Evolutionary conservation across 306 rosid species (phyloP), one percentile per base, ranked within the genome.

Genomic region (Adenanthera pavonina): DNA sequence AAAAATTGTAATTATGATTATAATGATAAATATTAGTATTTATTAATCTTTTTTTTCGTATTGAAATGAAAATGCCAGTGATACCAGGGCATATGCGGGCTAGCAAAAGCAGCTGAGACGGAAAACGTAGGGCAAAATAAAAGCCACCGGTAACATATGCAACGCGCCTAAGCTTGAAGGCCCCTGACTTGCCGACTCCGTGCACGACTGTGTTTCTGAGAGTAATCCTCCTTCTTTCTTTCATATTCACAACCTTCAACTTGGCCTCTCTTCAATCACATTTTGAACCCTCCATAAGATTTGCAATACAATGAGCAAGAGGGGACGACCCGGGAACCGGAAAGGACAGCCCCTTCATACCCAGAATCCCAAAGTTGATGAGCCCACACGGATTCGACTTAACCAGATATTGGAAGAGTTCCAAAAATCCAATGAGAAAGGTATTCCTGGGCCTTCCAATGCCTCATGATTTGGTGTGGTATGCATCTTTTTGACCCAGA

Each of bases 381-480:
- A 87, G 79, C 56, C 30, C 52, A 54, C 78, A 15, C 73, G 82
- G 82, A 70, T 64, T 85, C 85, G 78, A 72, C 4, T 95, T 25
- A n/a, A 57, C 9, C 60, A 34, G 36, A 33, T 46, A 54, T 84
- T 95, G 1, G 40, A 75, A 1, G 41, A 80, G 4, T 95, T 95
- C 61, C 48, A 6, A 34, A 52, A 62, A 30, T 87, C 97, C 61
- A 41, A 77, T 0, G 94, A 87, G 19, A 82, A 80, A 84, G 97
- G 98, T 92, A 69, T 12, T 10, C 0, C 12, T 25, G 19, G 8
- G 4, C 6, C n/a, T 36, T 44, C n/a, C 9, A 15, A 44, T 64
- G 48, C 76, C 76, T 41, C 38, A 4, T 7, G 25, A 48, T 3
- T 69, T 76, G 36, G 3, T 12, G 15, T 57, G 43, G 19, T 62